Percentiles rank a stretch among this genome's conserved stretches.
These are phyloP conservation scores for Aspergillus kassunensis DNA, from an alignment of 495 filamentous ascomycete species.

Conservation along the genomic window DNA sequence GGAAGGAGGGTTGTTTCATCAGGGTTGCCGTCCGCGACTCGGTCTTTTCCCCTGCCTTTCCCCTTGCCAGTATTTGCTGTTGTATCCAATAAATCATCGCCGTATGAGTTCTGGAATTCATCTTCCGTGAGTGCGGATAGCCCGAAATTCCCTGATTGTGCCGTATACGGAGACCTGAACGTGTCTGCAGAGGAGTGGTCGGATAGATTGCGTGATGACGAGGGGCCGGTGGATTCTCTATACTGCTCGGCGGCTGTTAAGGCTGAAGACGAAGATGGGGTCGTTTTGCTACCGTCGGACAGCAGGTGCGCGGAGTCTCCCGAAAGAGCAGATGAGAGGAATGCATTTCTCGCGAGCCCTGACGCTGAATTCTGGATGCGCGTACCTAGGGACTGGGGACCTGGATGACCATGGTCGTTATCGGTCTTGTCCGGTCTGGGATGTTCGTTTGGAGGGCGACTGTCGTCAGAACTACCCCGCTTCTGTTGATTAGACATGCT, in stretches of 20 bases:
- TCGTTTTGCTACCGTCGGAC: constrained; percentile 24
- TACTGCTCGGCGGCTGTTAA: constrained; percentile 18
- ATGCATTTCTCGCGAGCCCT: constrained; percentile 30
- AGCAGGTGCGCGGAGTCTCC: constrained; percentile 27
- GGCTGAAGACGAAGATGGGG: constrained; percentile 17
- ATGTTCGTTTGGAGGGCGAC: constrained; percentile 8
- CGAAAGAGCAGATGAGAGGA: constrained; percentile 18
- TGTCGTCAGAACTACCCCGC: constrained; percentile 21
- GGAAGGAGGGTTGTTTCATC: constrained; percentile 8
- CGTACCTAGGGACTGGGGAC: constrained; percentile 25
- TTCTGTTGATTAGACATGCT: constrained; percentile 20
- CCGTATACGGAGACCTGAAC: constrained; percentile 21
- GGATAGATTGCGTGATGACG: constrained; percentile 4
- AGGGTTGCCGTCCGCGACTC: neutral
- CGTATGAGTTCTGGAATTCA: constrained; percentile 27
- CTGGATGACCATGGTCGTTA: constrained; percentile 4
- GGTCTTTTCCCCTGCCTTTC: constrained; percentile 30
- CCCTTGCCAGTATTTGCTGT: constrained; percentile 10
- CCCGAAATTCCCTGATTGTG: constrained; percentile 20
- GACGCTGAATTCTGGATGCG: constrained; percentile 40
- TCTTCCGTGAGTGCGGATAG: constrained; percentile 26
- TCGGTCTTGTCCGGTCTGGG: constrained; percentile 5
- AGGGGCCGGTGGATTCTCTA: constrained; percentile 5
- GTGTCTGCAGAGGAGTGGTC: constrained; percentile 5
- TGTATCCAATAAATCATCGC: neutral